These are phyloP conservation scores for Chenopodium formosanum DNA, from an alignment of 148 eudicot species.

Conservation along the genomic window DNA sequence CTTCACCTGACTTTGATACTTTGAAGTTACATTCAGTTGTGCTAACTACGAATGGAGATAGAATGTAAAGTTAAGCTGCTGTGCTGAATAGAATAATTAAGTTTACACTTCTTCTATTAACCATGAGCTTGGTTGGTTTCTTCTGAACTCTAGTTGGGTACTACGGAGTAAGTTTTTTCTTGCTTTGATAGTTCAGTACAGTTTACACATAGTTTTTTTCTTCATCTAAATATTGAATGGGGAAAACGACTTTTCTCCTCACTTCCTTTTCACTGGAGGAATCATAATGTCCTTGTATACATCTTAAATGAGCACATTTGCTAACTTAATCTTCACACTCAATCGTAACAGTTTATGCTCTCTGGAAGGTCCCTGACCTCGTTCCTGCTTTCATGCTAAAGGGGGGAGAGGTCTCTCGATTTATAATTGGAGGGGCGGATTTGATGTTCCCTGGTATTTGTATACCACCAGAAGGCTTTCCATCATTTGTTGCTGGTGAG, in stretches of 20 bases:
- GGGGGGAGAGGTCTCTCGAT: conserved; percentile 96
- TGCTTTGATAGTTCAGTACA: neutral
- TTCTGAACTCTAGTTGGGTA: neutral
- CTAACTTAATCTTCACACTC: conserved; percentile 7
- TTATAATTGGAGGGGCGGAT: conserved; percentile 89
- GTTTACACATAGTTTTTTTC: neutral
- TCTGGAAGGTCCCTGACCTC: conserved; percentile 88
- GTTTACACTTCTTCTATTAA: neutral
- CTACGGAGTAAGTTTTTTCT: neutral
- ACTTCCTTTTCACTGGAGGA: neutral
- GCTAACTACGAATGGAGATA: neutral
- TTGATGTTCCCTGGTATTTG: conserved; percentile 94
- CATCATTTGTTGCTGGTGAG: conserved; percentile 75
- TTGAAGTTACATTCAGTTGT: neutral
- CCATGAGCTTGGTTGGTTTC: neutral
- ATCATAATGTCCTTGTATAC: neutral
- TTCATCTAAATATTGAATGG: neutral
- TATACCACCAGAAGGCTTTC: conserved; percentile 69
- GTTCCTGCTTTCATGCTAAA: conserved; percentile 78
- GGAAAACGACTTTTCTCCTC: neutral
- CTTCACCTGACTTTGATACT: neutral
- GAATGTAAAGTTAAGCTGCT: neutral
- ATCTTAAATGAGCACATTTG: neutral
- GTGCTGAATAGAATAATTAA: neutral
- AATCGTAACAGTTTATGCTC: conserved; percentile 72